Percentiles rank a stretch among this genome's conserved stretches.
These are phyloP conservation scores for Stephania cephalantha DNA, from an alignment of 164 flowering plant species.

Conservation along the genomic window DNA sequence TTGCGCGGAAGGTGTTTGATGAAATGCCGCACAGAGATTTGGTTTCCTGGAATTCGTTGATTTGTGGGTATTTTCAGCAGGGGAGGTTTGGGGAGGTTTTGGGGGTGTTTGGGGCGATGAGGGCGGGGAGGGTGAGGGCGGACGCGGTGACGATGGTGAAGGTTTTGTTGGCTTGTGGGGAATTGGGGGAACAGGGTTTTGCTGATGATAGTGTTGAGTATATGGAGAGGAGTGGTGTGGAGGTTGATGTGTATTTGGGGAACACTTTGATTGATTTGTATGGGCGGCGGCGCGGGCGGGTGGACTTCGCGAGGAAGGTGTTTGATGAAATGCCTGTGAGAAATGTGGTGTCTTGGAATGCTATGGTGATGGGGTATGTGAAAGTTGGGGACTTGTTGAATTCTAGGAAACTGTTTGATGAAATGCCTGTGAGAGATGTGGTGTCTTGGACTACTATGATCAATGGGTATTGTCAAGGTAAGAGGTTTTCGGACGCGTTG, in stretches of 20 bases:
- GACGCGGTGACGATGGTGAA: conserved; percentile 68
- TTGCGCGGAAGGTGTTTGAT: conserved; percentile 45
- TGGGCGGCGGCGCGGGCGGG: conserved; percentile 47
- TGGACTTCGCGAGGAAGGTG: conserved; percentile 35
- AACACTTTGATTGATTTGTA: conserved; percentile 61
- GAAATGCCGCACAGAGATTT: conserved; percentile 45
- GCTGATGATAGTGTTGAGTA: conserved; percentile 35
- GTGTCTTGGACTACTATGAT: conserved; percentile 80
- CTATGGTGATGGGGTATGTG: conserved; percentile 49
- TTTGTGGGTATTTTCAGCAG: conserved; percentile 54
- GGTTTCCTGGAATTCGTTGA: conserved; percentile 74
- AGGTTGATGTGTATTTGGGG: conserved; percentile 60
- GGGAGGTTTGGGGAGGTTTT: conserved; percentile 38
- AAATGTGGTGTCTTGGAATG: conserved; percentile 67
- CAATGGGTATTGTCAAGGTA: conserved; percentile 45
- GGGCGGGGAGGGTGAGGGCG: conserved; percentile 33
- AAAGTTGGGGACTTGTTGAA: conserved; percentile 37
- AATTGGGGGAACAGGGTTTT: conserved; percentile 31
- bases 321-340: conserved; percentile 51
- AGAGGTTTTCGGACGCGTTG: conserved; percentile 38
- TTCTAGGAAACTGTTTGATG: conserved; percentile 47
- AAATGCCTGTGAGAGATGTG: conserved; percentile 56
- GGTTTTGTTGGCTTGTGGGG: conserved; percentile 49
- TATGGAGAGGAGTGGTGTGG: conserved; percentile 32
- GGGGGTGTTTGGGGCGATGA: conserved; percentile 45